Evolutionary conservation across 2,329 filamentous ascomycete genomes (phyloP).

Genomic region (Apiospora koreana): DNA sequence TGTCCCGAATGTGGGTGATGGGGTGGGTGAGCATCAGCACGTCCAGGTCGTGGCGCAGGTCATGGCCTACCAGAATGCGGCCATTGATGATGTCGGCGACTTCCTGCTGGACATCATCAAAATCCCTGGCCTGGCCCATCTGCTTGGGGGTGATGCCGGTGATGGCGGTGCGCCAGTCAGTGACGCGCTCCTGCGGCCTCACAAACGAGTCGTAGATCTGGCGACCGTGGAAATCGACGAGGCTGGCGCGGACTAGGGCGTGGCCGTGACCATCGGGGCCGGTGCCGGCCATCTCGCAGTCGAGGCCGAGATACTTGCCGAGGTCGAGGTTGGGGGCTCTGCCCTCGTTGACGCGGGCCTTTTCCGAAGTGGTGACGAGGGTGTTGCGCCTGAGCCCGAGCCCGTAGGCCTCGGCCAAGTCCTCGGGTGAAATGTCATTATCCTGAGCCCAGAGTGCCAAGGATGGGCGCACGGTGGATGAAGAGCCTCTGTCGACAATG

Average conservation of each 20-base stretch:
- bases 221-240: conserved; percentile 91
- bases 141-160: conserved; percentile 78
- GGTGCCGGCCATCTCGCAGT: conserved; percentile 98
- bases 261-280: conserved; percentile 70
- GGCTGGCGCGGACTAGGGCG: conserved; percentile 79
- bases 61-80: conserved; percentile 71
- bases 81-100: conserved; percentile 66
- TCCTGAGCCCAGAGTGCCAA: conserved; percentile 62
- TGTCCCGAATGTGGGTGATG: conserved; percentile 78
- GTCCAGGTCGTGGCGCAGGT: conserved; percentile 69
- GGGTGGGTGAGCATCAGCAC: conserved; percentile 80
- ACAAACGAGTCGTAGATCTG: conserved; percentile 96
- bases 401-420: conserved; percentile 63
- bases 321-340: conserved; percentile 59
- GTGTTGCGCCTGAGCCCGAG: conserved; percentile 52
- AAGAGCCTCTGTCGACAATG: conserved; percentile 39
- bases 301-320: conserved; percentile 89
- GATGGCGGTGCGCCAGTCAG: conserved; percentile 86
- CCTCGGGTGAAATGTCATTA: conserved; percentile 60
- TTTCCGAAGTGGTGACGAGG: conserved; percentile 26
- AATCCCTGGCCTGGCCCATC: conserved; percentile 68
- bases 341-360: conserved; percentile 64
- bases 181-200: conserved; percentile 73
- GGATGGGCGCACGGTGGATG: conserved; percentile 49
- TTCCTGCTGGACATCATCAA: conserved; percentile 75